Evolutionary conservation across 768 basidiomycete species (phyloP).

Genomic region (Mycena vitilis): DNA sequence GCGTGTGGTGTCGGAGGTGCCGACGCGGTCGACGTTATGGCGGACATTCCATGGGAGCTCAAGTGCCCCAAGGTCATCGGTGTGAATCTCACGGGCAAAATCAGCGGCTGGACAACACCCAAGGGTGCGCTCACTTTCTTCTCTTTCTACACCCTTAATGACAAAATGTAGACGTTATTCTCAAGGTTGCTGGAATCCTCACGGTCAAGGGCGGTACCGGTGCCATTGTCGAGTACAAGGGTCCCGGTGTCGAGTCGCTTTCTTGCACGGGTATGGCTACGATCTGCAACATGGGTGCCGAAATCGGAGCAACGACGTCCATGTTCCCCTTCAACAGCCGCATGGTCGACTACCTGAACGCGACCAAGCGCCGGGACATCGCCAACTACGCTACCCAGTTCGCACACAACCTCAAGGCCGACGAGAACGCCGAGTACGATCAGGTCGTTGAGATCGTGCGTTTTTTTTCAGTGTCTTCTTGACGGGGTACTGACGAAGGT

Average conservation of each 20-base stretch:
- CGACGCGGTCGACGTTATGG: constrained; percentile 99
- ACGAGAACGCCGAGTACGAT: constrained; percentile 93
- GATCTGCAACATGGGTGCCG: constrained; percentile 99
- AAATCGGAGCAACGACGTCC: constrained; percentile 98
- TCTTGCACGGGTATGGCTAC: constrained; percentile 99
- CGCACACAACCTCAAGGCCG: constrained; percentile 90
- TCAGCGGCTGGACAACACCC: constrained; percentile 96
- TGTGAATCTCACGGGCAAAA: constrained; percentile 95
- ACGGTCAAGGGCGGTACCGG: constrained; percentile 99
- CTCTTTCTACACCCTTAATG: constrained; percentile 12
- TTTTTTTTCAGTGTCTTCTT: constrained; percentile 37
- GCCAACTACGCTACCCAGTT: constrained; percentile 91
- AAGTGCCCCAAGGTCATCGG: constrained; percentile 99
- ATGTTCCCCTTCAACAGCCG: constrained; percentile 98
- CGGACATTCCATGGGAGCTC: constrained; percentile 97
- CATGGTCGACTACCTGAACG: constrained; percentile 93
- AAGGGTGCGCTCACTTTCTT: constrained; percentile 70
- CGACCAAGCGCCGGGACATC: constrained; percentile 92
- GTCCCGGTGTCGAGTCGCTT: constrained; percentile 93
- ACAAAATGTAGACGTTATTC: constrained; percentile 83
- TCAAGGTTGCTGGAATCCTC: constrained; percentile 98
- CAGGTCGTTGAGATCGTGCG: constrained; percentile 90
- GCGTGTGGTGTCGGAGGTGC: constrained; percentile 99
- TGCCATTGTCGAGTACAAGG: constrained; percentile 97
- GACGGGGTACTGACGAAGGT: constrained; percentile 19